Evolutionary conservation across 169 alveolate species (phyloP).

Genomic region (Fabrea salina): DNA sequence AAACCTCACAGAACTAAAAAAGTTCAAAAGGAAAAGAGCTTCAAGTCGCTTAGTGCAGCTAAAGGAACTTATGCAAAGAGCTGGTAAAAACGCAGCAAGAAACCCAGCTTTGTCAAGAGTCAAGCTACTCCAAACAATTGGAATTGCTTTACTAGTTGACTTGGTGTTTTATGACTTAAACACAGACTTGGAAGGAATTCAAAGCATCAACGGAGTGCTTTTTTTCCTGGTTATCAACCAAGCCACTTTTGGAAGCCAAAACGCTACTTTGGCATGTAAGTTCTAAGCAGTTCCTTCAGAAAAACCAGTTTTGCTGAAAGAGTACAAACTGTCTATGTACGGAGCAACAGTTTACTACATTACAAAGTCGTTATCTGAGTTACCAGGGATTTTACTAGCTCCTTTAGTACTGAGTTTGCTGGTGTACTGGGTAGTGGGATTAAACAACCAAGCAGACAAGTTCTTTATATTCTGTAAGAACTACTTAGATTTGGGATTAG

Average conservation of each 20-base stretch:
- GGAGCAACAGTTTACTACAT: background rate
- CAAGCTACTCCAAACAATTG: slow-evolving; percentile 28
- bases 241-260: slow-evolving; percentile 26
- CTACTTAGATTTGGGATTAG: background rate
- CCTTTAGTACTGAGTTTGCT: slow-evolving; percentile 12
- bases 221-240: slow-evolving; percentile 32
- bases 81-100: slow-evolving; percentile 26
- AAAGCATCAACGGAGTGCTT: slow-evolving; percentile 42
- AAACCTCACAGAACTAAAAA: background rate
- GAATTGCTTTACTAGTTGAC: slow-evolving; percentile 30
- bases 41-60: background rate
- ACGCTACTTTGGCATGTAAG: slow-evolving; percentile 10
- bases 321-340: background rate
- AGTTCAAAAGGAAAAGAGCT: no score
- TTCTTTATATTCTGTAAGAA: slow-evolving; percentile 19
- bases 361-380: slow-evolving; percentile 13
- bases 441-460: background rate
- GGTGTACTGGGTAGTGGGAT: slow-evolving; percentile 27
- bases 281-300: slow-evolving; percentile 2
- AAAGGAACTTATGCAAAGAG: background rate
- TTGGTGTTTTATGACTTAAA: slow-evolving; percentile 17
- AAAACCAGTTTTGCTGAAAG: slow-evolving; percentile 13
- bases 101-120: slow-evolving; percentile 29
- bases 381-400: slow-evolving; percentile 26
- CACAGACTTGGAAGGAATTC: background rate